Percentiles rank a stretch among this genome's conserved stretches.
These are phyloP conservation scores for Thozetella sp. DNA, from an alignment of 495 filamentous ascomycete species.

Conservation along the genomic window DNA sequence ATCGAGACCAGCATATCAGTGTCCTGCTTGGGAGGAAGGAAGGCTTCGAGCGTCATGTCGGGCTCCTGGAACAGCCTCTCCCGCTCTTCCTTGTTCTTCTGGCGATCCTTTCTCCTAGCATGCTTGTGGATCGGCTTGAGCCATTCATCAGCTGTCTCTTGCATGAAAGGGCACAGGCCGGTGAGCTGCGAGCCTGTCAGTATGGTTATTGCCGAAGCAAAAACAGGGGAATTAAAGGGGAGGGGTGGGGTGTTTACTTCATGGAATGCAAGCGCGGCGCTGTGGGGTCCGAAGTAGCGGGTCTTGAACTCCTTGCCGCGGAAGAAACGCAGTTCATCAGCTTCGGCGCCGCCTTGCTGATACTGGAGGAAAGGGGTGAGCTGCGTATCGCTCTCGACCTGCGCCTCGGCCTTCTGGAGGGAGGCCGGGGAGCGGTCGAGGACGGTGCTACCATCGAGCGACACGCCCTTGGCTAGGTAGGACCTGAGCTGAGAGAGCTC, in stretches of 20 bases:
- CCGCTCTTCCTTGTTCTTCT: constrained; percentile 26
- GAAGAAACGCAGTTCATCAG: constrained; percentile 36
- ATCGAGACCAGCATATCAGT: constrained; percentile 35
- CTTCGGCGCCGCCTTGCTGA: constrained; percentile 23
- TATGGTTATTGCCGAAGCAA: no score
- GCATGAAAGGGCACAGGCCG: constrained; percentile 47
- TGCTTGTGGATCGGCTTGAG: constrained; percentile 35
- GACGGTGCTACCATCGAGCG: constrained; percentile 33
- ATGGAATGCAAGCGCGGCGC: constrained; percentile 40
- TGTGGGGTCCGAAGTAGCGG: constrained; percentile 50
- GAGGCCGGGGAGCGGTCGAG: constrained; percentile 26
- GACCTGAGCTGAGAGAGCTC: constrained; percentile 48
- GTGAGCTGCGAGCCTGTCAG: constrained; percentile 34
- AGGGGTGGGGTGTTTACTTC: constrained; percentile 25
- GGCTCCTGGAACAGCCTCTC: constrained; percentile 30
- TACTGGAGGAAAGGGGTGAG: constrained; percentile 21
- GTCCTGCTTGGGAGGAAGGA: constrained; percentile 37
- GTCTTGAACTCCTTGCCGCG: constrained; percentile 44
- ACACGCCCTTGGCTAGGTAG: constrained; percentile 35
- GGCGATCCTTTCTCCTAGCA: constrained; percentile 32
- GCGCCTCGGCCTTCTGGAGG: constrained; percentile 14
- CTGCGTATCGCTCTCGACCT: constrained; percentile 6
- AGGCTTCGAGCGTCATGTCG: constrained; percentile 32
- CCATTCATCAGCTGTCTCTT: constrained; percentile 43
- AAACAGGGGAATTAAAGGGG: not conserved